Evolutionary conservation across 192 early-diverging fungal species (phyloP), one percentile per base, ranked within the genome.

Genomic region (Funneliformis mosseae): DNA sequence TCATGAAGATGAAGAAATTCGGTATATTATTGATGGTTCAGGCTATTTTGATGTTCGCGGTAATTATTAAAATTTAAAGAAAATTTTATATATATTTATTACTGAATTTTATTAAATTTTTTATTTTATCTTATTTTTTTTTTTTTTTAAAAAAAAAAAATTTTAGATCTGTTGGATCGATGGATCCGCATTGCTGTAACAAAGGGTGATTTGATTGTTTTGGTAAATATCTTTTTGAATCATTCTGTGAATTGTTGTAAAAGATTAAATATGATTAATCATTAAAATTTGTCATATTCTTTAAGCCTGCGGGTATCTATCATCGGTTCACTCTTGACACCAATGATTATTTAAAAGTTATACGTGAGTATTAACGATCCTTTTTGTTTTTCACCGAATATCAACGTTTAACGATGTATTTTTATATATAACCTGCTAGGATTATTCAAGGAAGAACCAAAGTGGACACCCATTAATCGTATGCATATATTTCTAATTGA

Each of bases 1-100:
- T 73, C 97, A 98, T 84, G 96, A 97, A 76, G 97, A 97, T 79
- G 98, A 99, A 88, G 97, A 99, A 85, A 99, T 99, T 80, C 92
- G 98, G 38, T 98, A 87, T 82, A 92, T 97, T 71, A 74, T 95
- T 50, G 96, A 94, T 18, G 98, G 98, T 18, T 88, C 91, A 25
- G 98, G 97, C n/a, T 99, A 92, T 88, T 97, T 99, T 89, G 97
- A 94, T 78, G 91, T 94, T 55, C 88, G 94, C 60, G 89, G 90
- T 81, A 83, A 72, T 27, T 61, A 39, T 45, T 42, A 43, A 33
- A 28, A 78, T 60, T 28, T 23, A 23, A 6, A 39, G 12, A 59
- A 23, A 23, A 16, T 23, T 74, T 59, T 23, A 60, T 61, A n/a
- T n/a, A 2, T n/a, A 16, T 14, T n/a, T 14, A 25, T 23, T 33